phyloP scores from a whole-genome alignment of 805 yeast genomes.

The Scheffersomyces stipitis region DNA sequence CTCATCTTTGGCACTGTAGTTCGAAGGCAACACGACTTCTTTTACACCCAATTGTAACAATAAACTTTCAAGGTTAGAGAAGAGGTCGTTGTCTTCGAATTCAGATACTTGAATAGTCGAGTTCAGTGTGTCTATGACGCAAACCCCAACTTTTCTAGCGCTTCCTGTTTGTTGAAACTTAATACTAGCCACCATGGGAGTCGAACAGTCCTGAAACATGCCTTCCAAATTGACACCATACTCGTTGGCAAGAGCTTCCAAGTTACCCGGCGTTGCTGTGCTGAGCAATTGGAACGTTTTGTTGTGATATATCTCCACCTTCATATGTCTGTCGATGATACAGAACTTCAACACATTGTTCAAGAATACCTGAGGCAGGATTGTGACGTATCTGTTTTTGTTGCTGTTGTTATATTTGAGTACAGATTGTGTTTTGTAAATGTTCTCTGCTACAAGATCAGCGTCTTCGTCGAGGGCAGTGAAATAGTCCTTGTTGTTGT shows the following conservation, averaged over 20 bases:
- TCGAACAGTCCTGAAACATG: constrained; percentile 48
- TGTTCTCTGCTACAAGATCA: constrained; percentile 71
- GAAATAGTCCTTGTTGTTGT: constrained; percentile 71
- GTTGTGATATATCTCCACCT: constrained; percentile 74
- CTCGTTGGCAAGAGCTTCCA: constrained; percentile 48
- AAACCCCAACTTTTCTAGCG: constrained; percentile 64
- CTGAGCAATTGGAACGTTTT: constrained; percentile 57
- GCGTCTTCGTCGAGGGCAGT: constrained; percentile 77
- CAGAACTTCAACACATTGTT: constrained; percentile 61
- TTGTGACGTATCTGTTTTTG: constrained; percentile 60
- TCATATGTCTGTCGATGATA: constrained; percentile 67
- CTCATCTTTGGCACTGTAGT: constrained; percentile 30
- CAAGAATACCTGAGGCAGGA: constrained; percentile 72
- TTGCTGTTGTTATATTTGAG: constrained; percentile 56
- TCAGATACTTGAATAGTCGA: constrained; percentile 70
- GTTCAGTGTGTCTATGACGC: constrained; percentile 73
- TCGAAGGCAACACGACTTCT: constrained; percentile 68
- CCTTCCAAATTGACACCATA: constrained; percentile 56
- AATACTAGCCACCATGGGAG: constrained; percentile 41
- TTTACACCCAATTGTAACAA: constrained; percentile 86
- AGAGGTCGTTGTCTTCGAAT: constrained; percentile 84
- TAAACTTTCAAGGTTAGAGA: constrained; percentile 81
- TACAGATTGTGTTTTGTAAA: constrained; percentile 82
- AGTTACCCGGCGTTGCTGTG: constrained; percentile 88
- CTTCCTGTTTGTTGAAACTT: constrained; percentile 35